A percentile compares a stretch with the other conserved stretches of the same genome.
Conservation (phyloP, 2,329 filamentous ascomycete genomes). For the Cordyceps javanica region DNA sequence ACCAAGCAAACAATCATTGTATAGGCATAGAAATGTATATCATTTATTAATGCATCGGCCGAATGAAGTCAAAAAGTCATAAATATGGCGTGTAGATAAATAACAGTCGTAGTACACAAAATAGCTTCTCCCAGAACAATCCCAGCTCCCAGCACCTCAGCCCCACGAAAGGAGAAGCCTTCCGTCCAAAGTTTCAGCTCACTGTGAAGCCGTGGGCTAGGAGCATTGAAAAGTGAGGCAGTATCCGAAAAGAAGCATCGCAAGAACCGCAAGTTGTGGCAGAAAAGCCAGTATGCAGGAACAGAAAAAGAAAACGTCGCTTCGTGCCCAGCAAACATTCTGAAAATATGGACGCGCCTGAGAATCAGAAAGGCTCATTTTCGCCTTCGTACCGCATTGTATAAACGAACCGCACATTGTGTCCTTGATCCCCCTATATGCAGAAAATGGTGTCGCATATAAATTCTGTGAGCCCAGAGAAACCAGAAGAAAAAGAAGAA, state of each 20-base stretch:
- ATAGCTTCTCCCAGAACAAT: neutral
- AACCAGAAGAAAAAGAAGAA: neutral
- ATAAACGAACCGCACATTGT: neutral
- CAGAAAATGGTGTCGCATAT: neutral
- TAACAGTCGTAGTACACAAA: constrained; percentile 11
- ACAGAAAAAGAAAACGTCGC: constrained; percentile 4
- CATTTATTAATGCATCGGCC: neutral
- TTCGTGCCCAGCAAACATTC: constrained; percentile 7
- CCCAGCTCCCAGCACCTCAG: neutral
- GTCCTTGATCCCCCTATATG: neutral
- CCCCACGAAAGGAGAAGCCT: neutral
- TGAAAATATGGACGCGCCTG: neutral
- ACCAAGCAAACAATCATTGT: neutral
- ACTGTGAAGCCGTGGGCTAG: neutral
- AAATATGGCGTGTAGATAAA: neutral
- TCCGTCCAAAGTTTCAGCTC: neutral
- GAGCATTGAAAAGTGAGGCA: neutral
- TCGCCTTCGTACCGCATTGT: neutral
- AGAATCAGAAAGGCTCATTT: neutral
- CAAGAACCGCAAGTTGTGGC: no score
- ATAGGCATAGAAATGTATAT: neutral
- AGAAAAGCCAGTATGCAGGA: no score
- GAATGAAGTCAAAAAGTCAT: neutral
- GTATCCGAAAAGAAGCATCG: neutral
- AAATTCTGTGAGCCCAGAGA: neutral